These are phyloP conservation scores for Phytophthora kernoviae DNA, from an alignment of 352 stramenopile species.

Conservation along the genomic window DNA sequence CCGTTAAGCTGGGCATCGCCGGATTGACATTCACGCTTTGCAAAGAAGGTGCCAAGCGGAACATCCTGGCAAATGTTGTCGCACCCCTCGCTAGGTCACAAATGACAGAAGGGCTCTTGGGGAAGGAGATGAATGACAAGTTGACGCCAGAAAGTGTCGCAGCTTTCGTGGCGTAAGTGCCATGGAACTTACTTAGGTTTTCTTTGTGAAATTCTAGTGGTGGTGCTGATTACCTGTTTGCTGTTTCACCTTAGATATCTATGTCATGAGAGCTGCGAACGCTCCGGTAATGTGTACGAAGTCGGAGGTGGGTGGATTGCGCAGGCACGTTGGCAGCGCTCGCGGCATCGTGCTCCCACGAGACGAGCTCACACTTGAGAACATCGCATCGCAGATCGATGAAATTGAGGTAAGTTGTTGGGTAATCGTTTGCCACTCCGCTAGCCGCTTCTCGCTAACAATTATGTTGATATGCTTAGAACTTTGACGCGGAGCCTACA, in stretches of 20 bases:
- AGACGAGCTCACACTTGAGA: constrained; percentile 54
- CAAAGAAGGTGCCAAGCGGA: constrained; percentile 78
- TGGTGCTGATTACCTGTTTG: constrained; percentile 3
- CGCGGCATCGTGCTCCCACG: constrained; percentile 58
- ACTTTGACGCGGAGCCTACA: constrained; percentile 62
- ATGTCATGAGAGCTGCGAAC: constrained; percentile 78
- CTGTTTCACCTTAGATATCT: constrained; percentile 52
- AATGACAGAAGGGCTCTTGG: constrained; percentile 85
- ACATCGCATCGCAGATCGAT: constrained; percentile 55
- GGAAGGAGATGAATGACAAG: constrained; percentile 62
- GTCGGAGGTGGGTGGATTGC: constrained; percentile 83
- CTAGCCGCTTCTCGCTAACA: neutral
- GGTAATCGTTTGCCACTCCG: neutral
- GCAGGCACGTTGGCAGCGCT: constrained; percentile 77
- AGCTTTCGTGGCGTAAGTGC: constrained; percentile 68
- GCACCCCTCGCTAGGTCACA: constrained; percentile 81
- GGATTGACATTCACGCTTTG: constrained; percentile 91
- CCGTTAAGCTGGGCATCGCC: constrained; percentile 92
- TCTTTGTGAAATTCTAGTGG: neutral
- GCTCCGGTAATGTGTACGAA: constrained; percentile 81
- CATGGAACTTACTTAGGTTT: neutral
- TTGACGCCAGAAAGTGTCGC: constrained; percentile 82
- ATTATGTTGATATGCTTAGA: constrained; percentile 17
- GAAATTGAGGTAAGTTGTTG: constrained; percentile 51
- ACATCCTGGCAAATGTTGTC: constrained; percentile 84